phyloP scores from a whole-genome alignment of 2,329 filamentous ascomycete species.

The Aulographum hederae region DNA sequence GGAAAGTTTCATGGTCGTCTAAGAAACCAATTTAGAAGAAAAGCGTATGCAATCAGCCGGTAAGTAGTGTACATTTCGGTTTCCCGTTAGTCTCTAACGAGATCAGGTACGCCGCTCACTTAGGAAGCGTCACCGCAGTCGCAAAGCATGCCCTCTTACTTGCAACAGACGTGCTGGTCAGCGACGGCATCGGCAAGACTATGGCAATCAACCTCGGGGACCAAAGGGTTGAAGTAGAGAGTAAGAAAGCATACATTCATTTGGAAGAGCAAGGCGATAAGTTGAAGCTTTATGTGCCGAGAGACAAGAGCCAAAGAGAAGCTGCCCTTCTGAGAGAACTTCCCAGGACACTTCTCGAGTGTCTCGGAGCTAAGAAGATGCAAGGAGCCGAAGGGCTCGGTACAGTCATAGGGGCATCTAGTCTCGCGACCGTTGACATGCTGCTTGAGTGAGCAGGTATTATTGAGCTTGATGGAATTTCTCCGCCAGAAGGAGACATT shows the following conservation, averaged over 20 bases:
- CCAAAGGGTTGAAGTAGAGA: background rate
- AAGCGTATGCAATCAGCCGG: constrained; percentile 5
- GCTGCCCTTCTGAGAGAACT: constrained; percentile 1
- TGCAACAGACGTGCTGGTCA: constrained; percentile 3
- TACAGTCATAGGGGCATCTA: constrained; percentile 1
- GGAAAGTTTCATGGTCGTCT: background rate
- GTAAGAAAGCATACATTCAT: constrained; percentile 2
- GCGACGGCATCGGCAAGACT: constrained; percentile 3
- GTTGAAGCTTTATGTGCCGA: constrained; percentile 4
- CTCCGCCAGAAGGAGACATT: background rate
- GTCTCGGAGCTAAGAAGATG: background rate
- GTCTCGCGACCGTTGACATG: constrained; percentile 2
- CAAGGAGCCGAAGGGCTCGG: background rate
- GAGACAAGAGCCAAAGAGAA: background rate
- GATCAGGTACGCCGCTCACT: constrained; percentile 5
- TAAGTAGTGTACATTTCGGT: constrained; percentile 1
- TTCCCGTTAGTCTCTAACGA: background rate
- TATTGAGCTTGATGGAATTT: background rate
- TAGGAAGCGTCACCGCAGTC: constrained; percentile 1
- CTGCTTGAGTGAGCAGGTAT: constrained; percentile 5
- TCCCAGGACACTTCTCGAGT: constrained; percentile 1
- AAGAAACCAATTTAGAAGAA: constrained; percentile 3
- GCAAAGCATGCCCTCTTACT: background rate
- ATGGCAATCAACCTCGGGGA: constrained; percentile 1
- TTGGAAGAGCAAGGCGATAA: constrained; percentile 1